Base-by-base conservation (phyloP, 192 early-diverging fungal genomes). In the Lobulomyces angularis region DNA sequence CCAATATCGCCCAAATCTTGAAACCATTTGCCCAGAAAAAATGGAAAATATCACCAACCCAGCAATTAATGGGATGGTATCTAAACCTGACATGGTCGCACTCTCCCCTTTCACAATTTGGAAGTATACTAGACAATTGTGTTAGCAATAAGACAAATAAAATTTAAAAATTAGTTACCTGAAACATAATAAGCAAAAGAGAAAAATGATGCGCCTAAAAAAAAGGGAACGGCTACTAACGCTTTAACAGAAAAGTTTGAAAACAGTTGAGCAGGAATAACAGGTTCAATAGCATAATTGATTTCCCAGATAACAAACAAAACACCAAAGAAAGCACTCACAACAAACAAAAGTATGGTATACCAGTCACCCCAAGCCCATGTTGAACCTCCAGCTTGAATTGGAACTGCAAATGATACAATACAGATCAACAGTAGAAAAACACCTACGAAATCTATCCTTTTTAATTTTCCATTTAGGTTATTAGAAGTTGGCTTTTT, bases 11-110 rank as follows among this genome's bases (percentile, higher is more conserved):
- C 75, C 58, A 3, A 65, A 65, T 20, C 70, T 60, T 25, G 71
- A 51, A 39, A 83, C 62, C 16, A 74, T 17, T 8, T 70, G 61
- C 5, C 90, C 90, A 14, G 67, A 66, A 0, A 20, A 14, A 37
- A 93, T 75, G 24, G 74, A 77, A 9, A 79, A 48, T 8, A 86
- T 17, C 21, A 87, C 79, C n/a, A 80, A 63, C 17, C 82, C 79
- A 5, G 79, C 37, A 8, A 88, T 71, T 34, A 82, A 74, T 0
- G 86, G 83, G 36, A 93, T 54, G 33, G 77, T 52, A 30, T 80
- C 63, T 11, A 88, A 40, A 29, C 90, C 90, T 2, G 85, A 75
- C 5, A 64, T 52, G 1, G 82, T 88, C 0, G 90, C 80, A 12
- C 59, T 45, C 24, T 79, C 73, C 25, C 71, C 80, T 35, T 77